Conservation (phyloP, 441 rosid species). For the Brassica hybrid region DNA sequence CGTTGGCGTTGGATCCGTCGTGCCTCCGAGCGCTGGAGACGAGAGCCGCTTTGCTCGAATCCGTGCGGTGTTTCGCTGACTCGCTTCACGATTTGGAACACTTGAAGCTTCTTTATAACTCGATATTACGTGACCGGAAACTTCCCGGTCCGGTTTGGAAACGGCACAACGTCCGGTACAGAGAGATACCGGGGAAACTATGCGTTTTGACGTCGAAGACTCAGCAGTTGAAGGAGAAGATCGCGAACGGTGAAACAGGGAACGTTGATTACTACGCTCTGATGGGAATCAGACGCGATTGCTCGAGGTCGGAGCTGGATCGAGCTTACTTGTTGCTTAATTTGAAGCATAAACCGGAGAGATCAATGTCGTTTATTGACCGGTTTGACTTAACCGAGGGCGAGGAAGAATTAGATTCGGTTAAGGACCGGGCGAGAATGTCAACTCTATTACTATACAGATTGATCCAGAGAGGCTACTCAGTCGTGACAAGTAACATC, state of each 20-base stretch:
- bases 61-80: conserved; percentile 40
- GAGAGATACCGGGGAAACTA: conserved; percentile 44
- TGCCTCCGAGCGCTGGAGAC: conserved; percentile 43
- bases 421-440: conserved; percentile 44
- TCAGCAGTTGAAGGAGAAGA: conserved; percentile 36
- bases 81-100: conserved; percentile 46
- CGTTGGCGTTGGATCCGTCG: conserved; percentile 39
- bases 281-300: conserved; percentile 44
- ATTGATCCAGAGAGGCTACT: conserved; percentile 44
- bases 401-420: conserved; percentile 42
- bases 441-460: conserved; percentile 43
- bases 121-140: conserved; percentile 45
- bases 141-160: conserved; percentile 49
- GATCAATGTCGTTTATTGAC: conserved; percentile 44
- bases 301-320: conserved; percentile 46
- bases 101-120: conserved; percentile 42
- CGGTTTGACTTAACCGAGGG: conserved; percentile 44
- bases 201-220: conserved; percentile 40
- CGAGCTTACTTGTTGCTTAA: conserved; percentile 44
- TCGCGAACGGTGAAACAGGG: conserved; percentile 41
- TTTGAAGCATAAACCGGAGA: conserved; percentile 47
- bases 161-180: conserved; percentile 46
- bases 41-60: conserved; percentile 40
- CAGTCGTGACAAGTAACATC: conserved; percentile 35
- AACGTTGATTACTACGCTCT: conserved; percentile 45